Percentiles rank a stretch among this genome's conserved stretches.
These are phyloP conservation scores for Naganishia albida DNA, from an alignment of 1,284 basidiomycete species.

Conservation along the genomic window DNA sequence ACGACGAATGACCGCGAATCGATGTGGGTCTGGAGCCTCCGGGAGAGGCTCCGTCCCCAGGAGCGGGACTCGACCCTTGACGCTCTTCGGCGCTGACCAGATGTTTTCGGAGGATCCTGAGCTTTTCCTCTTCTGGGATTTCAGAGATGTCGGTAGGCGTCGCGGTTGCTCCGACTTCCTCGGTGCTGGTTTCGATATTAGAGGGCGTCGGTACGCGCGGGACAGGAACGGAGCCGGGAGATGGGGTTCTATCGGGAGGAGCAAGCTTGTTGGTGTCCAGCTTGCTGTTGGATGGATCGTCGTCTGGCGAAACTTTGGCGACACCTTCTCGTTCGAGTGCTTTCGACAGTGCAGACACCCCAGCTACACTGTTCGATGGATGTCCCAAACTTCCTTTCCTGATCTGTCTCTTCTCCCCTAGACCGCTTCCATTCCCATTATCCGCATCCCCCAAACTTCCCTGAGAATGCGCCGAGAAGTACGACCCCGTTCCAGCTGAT, in stretches of 20 bases:
- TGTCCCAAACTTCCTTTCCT: background rate
- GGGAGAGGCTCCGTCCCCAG: conserved; percentile 23
- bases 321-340: conserved; percentile 20
- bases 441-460: conserved; percentile 2
- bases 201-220: conserved; percentile 11
- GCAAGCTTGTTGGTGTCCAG: background rate
- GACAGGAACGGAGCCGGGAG: background rate
- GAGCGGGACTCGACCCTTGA: conserved; percentile 34
- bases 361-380: background rate
- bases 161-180: background rate
- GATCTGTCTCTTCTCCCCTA: conserved; percentile 7
- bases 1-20: conserved; percentile 38
- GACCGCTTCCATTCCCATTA: background rate
- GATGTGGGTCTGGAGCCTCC: conserved; percentile 18
- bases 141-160: conserved; percentile 44
- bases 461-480: conserved; percentile 8
- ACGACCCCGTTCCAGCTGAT: background rate
- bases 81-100: conserved; percentile 75
- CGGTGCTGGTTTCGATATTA: background rate
- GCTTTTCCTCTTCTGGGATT: conserved; percentile 73
- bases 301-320: background rate
- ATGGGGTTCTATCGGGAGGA: background rate
- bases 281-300: background rate
- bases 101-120: conserved; percentile 73
- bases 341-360: conserved; percentile 22